These are phyloP conservation scores for Melaleuca quinquenervia DNA, from an alignment of 345 rosid species.

Conservation along the genomic window DNA sequence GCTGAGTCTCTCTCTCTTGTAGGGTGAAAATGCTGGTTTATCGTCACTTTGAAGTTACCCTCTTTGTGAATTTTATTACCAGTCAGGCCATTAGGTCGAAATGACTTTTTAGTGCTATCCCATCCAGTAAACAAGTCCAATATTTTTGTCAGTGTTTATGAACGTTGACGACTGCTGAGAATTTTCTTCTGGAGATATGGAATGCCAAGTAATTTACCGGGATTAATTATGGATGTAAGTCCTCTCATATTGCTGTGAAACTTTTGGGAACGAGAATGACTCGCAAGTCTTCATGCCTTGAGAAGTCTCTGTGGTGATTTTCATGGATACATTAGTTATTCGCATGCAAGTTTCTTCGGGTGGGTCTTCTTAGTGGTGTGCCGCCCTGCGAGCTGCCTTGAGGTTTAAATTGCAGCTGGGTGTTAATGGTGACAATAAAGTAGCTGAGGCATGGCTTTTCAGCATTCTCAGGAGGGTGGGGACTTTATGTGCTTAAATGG, in stretches of 20 bases:
- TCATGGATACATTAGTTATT: no score
- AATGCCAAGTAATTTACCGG: not conserved
- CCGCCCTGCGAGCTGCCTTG: not conserved
- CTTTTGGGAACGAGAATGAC: not conserved
- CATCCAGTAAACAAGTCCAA: not conserved
- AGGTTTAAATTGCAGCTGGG: not conserved
- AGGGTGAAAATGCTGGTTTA: not conserved
- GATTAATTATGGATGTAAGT: not conserved
- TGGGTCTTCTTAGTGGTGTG: not conserved
- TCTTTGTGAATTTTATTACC: not conserved
- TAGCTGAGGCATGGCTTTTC: not conserved
- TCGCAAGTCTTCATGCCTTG: not conserved
- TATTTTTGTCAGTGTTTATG: not conserved
- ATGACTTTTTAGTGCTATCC: not conserved
- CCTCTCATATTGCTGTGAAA: not conserved
- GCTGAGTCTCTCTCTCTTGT: not conserved
- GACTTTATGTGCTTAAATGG: not conserved
- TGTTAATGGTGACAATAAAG: not conserved
- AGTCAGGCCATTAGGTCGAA: not conserved
- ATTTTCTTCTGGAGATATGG: not conserved
- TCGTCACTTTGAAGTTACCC: not conserved
- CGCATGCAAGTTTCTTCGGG: not conserved
- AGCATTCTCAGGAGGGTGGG: not conserved
- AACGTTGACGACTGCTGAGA: not conserved
- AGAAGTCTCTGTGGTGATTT: no score